These are phyloP conservation scores for Ceriops zippeliana DNA, from an alignment of 345 rosid species.

Conservation along the genomic window DNA sequence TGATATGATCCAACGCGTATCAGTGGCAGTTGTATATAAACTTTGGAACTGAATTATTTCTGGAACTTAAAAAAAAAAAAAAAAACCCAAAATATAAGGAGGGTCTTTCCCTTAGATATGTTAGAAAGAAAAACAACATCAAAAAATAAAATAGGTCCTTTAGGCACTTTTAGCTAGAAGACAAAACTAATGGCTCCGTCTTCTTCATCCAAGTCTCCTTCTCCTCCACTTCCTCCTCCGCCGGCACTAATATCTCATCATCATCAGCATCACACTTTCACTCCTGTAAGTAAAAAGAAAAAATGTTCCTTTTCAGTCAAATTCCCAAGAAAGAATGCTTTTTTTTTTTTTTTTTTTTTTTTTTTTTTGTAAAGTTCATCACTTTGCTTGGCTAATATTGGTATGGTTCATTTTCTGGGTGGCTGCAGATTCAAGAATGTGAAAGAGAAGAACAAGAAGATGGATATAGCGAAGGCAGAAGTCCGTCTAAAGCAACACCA, in stretches of 20 bases:
- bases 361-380: background rate
- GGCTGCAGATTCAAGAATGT: conserved; percentile 75
- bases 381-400: background rate
- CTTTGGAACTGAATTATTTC: too few relatives aligned
- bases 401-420: conserved; percentile 1
- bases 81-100: conserved; percentile 8
- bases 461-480: conserved; percentile 22
- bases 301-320: background rate
- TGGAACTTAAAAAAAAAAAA: too few relatives aligned
- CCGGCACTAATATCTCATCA: background rate
- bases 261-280: conserved; percentile 55
- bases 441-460: conserved; percentile 49
- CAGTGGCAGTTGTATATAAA: too few relatives aligned
- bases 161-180: conserved; percentile 1
- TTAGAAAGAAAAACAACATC: too few relatives aligned
- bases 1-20: too few relatives aligned
- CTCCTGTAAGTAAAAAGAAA: conserved; percentile 57
- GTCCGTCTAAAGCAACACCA: conserved; percentile 11
- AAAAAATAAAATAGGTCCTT: too few relatives aligned
- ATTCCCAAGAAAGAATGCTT: conserved; percentile 5
- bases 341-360: too few relatives aligned
- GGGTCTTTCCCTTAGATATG: too few relatives aligned
- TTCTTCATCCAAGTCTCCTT: conserved; percentile 50
- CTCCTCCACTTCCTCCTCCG: conserved; percentile 33
- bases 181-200: conserved; percentile 56